Evolutionary conservation across 1,284 basidiomycete species (phyloP), one percentile per base, ranked within the genome.

Genomic region (Ceratobasidium sp.): DNA sequence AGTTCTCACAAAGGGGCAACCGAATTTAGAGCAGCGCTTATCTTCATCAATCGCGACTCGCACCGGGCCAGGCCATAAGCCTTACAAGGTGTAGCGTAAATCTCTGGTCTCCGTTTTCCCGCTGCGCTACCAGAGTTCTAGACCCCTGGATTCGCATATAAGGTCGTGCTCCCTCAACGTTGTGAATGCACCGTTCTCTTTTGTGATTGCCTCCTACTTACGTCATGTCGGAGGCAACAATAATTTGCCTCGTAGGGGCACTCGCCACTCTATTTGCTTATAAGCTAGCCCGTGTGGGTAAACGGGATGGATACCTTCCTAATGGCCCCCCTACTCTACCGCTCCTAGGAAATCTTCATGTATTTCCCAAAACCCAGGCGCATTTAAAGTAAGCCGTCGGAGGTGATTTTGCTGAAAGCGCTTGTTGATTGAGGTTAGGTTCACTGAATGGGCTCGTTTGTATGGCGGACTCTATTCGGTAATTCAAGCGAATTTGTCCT

Each of bases 311-410:
- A 34, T 72, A 71, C 32, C 77, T 81, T 16, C 80, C 80, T 30
- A 78, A 79, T 26, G 80, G 80, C 1, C 80, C 80, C 1, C 79
- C 80, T 1, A 80, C 80, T 3, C 30, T 75, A 3, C 79, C 79
- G 0, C 32, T 81, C 10, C 72, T 81, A 12, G 80, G 80, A 23
- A 81, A 81, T 70, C 30, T 79, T 6, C 74, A 76, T 45, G 55
- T 77, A 18, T 79, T 81, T 70, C 80, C 80, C 5, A 78, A 73
- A 32, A 61, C 73, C n/a, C 73, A 74, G 32, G 73, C 77, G 28
- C 75, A 79, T 61, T 53, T 76, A 14, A 73, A 76, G 77, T 79
- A 18, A 18, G 5, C n/a, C 9, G 46, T 23, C 30, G n/a, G 10
- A 39, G 9, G n/a, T 26, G n/a, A 28, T 16, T 39, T 14, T 34